A percentile compares a stretch with the other conserved stretches of the same genome.
Conservation (phyloP, 2,329 filamentous ascomycete species). For the Ceratocystis destructans region DNA sequence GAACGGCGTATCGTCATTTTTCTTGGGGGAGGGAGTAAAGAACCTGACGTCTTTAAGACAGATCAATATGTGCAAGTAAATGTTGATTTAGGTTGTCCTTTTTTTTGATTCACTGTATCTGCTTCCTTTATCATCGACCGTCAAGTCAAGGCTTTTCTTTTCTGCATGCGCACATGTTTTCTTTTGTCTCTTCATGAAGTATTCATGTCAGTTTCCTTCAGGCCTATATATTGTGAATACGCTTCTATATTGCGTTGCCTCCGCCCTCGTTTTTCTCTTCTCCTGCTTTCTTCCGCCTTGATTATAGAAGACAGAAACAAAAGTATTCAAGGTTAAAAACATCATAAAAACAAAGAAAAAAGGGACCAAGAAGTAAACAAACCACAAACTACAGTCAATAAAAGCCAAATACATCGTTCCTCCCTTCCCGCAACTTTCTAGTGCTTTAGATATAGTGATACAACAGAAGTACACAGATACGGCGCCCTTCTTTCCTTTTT, state of each 20-base stretch:
- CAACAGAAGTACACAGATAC: slow-evolving; percentile 4
- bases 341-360: background rate
- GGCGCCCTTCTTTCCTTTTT: background rate
- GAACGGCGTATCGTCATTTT: background rate
- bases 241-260: too few relatives aligned
- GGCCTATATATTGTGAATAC: too few relatives aligned
- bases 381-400: background rate
- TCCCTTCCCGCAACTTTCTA: background rate
- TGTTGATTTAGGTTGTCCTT: background rate
- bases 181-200: too few relatives aligned
- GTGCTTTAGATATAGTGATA: slow-evolving; percentile 8
- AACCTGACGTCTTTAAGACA: background rate
- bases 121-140: background rate
- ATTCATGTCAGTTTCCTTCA: too few relatives aligned
- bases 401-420: background rate
- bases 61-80: background rate
- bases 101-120: background rate
- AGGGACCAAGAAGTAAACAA: background rate
- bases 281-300: background rate
- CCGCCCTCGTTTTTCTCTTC: background rate
- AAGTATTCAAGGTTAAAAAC: slow-evolving; percentile 1
- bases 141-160: background rate
- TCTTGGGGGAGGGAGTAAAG: background rate
- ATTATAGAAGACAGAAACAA: background rate
- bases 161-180: too few relatives aligned